Evolutionary conservation across 441 rosid genomes (phyloP).

Genomic region (Brassica hybrid): DNA sequence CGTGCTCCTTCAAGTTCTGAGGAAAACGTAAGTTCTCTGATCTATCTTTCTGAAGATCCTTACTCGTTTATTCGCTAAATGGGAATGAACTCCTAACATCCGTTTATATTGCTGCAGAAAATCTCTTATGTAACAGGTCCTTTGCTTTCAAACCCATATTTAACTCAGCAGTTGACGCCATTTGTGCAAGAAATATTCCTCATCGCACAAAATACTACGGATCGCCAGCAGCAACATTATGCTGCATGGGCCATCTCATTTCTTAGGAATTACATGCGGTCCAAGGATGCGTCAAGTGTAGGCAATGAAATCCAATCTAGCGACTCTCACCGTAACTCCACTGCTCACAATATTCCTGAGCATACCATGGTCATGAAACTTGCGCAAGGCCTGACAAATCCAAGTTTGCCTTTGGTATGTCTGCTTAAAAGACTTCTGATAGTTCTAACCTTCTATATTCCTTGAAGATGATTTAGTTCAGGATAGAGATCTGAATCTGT

Average conservation of each 20-base stretch:
- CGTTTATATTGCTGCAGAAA: conserved; percentile 59
- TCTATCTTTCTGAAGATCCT: background rate
- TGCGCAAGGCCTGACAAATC: conserved; percentile 61
- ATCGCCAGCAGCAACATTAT: conserved; percentile 71
- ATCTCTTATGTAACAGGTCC: conserved; percentile 60
- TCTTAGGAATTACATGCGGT: conserved; percentile 73
- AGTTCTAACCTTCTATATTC: conserved; percentile 19
- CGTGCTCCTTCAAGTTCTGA: conserved; percentile 47
- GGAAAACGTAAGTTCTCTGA: conserved; percentile 53
- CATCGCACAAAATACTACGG: conserved; percentile 75
- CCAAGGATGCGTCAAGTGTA: conserved; percentile 49
- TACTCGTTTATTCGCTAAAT: conserved; percentile 31
- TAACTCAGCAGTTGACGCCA: conserved; percentile 60
- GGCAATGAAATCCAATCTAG: conserved; percentile 44
- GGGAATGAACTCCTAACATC: conserved; percentile 28
- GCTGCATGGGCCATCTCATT: conserved; percentile 92
- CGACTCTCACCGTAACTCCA: conserved; percentile 47
- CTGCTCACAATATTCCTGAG: conserved; percentile 63
- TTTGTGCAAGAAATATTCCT: conserved; percentile 88
- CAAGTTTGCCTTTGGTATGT: conserved; percentile 58
- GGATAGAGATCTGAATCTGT: conserved; percentile 7
- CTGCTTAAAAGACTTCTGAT: conserved; percentile 26
- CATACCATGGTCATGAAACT: conserved; percentile 77
- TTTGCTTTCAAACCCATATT: conserved; percentile 64
- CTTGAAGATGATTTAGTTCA: conserved; percentile 22